phyloP scores from a whole-genome alignment of 495 filamentous ascomycete genomes.

The Neurospora tetraspora region DNA sequence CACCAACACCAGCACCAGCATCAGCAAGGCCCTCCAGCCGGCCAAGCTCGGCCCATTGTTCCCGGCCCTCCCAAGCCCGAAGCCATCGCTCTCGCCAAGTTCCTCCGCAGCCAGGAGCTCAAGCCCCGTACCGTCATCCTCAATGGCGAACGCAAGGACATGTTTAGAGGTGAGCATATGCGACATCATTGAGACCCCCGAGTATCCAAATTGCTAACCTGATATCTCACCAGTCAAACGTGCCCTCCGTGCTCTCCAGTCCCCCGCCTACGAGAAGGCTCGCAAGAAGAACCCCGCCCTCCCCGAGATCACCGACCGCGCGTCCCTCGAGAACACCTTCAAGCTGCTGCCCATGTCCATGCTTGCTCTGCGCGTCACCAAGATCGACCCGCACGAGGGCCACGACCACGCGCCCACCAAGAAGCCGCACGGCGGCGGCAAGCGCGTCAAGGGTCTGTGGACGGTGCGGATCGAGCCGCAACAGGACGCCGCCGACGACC shows the following conservation, averaged over 20 bases:
- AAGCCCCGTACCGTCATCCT: conserved; percentile 89
- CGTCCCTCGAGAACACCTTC: conserved; percentile 83
- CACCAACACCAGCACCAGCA: conserved; percentile 48
- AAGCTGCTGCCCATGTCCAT: conserved; percentile 94
- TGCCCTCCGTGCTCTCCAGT: conserved; percentile 85
- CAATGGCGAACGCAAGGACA: conserved; percentile 93
- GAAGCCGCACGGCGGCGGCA: conserved; percentile 40
- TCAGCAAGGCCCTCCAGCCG: conserved; percentile 37
- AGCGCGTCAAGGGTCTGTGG: conserved; percentile 92
- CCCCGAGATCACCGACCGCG: conserved; percentile 75
- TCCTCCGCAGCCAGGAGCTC: conserved; percentile 71
- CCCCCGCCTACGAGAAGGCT: conserved; percentile 77
- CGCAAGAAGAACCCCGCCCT: conserved; percentile 81
- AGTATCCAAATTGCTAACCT: not conserved
- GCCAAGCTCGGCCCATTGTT: conserved; percentile 47
- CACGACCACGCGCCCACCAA: conserved; percentile 56
- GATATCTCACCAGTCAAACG: conserved; percentile 66
- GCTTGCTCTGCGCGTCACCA: conserved; percentile 81
- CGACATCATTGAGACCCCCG: not conserved
- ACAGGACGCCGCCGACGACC: conserved; percentile 80
- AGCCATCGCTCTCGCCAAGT: conserved; percentile 82
- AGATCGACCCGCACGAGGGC: conserved; percentile 64
- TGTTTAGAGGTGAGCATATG: conserved; percentile 71
- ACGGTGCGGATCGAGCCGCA: conserved; percentile 94
- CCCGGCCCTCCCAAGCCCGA: conserved; percentile 78